These are phyloP conservation scores for Pichia sp. DNA, from an alignment of 1,139 yeast genomes.

Conservation along the genomic window DNA sequence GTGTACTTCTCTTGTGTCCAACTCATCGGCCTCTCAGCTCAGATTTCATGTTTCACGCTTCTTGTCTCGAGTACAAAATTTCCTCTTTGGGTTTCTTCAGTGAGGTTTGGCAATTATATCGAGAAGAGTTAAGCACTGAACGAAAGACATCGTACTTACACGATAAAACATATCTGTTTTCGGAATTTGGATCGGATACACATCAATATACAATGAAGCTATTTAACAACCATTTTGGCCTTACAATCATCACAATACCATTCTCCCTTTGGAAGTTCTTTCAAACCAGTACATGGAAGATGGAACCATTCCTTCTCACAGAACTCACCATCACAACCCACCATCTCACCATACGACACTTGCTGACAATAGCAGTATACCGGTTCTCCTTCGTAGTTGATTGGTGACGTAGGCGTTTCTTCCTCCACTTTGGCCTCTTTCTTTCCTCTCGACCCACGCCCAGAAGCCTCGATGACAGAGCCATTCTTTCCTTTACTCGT, in stretches of 20 bases:
- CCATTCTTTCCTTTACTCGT: background rate
- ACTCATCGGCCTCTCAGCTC: too few relatives aligned
- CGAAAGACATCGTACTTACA: too few relatives aligned
- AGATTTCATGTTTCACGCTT: too few relatives aligned
- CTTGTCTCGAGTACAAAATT: too few relatives aligned
- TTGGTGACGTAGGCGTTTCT: slow-evolving; percentile 7
- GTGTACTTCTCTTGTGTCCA: too few relatives aligned
- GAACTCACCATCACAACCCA: slow-evolving; percentile 93
- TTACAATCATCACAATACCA: slow-evolving; percentile 95
- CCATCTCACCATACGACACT: slow-evolving; percentile 98
- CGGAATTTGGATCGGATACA: background rate
- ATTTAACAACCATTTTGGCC: slow-evolving; percentile 8
- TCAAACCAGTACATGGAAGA: slow-evolving; percentile 87
- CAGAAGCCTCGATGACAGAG: background rate
- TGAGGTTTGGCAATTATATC: background rate
- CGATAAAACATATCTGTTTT: too few relatives aligned
- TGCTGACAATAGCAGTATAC: slow-evolving; percentile 94
- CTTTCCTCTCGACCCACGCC: background rate
- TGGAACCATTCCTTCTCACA: slow-evolving; percentile 98
- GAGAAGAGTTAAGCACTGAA: too few relatives aligned
- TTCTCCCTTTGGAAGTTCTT: slow-evolving; percentile 88
- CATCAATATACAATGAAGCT: too few relatives aligned
- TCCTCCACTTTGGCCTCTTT: slow-evolving; percentile 4
- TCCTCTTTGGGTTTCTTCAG: background rate
- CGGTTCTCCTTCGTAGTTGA: slow-evolving; percentile 45